Base-by-base conservation (phyloP, 202 grass and related monocot genomes). In the Schoenoplectus tabernaemontani region DNA sequence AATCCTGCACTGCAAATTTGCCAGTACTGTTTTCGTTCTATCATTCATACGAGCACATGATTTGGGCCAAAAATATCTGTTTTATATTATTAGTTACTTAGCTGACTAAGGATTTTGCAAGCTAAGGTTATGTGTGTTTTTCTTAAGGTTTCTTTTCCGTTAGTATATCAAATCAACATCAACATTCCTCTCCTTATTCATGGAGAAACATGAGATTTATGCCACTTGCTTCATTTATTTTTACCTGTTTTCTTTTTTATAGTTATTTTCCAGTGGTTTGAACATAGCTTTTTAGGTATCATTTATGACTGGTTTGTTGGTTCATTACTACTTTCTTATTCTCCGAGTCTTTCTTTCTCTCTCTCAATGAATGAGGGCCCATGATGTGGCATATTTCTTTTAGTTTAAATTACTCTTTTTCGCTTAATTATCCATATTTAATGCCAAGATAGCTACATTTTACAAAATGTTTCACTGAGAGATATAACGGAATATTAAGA, bases 401-500 rank as follows among this genome's bases (percentile, higher is more conserved):
- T 48, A 48, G 12, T 24, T 75, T 48, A 16, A 54, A 24, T 69
- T 46, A 41, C 28, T 63, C 43, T 59, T 77, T 87, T 64, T 80
- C 64, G 47, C 28, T 58, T 74, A 20, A 82, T 83, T 67, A 85
- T 86, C 22, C 28, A 70, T 74, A 84, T 70, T 87, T 36, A 83
- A 87, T 82, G 85, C 43, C 13, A 51, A 34, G n/a, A 63, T 23
- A 78, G 83, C 63, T 73, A 89, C 82, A 83, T 56, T 77, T 83
- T 59, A 89, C 78, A 85, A 30, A 83, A 73, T 82, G 85, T 75
- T 39, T 56, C 51, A n/a, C 16, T 56, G 16, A 37, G 51, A 19
- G n/a, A 16, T 72, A 9, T 67, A 38, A 9, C 77, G 15, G 51
- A 56, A 56, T 56, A 53, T 16, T 78, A 36, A n/a, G 33, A 82